Conservation (phyloP, 2,329 filamentous ascomycete genomes). For the Microcera coccophila region DNA sequence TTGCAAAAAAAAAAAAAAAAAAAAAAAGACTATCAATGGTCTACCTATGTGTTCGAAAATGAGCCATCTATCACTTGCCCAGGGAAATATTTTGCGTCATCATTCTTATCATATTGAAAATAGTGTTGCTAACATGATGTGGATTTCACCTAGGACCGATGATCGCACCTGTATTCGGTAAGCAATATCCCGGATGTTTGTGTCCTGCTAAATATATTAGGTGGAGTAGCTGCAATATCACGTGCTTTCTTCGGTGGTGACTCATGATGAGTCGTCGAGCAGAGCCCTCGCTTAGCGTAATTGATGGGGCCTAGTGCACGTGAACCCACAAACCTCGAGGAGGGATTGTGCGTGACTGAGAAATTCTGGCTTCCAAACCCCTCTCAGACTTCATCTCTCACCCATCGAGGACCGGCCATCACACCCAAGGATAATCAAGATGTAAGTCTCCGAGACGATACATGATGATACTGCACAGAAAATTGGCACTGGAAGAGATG, state of each 20-base stretch:
- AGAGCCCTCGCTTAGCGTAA: constrained; percentile 41
- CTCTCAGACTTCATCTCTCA: constrained; percentile 37
- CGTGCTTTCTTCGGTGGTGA: constrained; percentile 20
- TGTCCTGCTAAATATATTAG: too few relatives aligned
- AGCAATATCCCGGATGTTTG: neutral
- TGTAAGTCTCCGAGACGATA: constrained; percentile 36
- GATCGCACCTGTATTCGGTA: too few relatives aligned
- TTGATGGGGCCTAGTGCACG: constrained; percentile 33
- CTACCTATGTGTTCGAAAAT: too few relatives aligned
- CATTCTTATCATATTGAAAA: too few relatives aligned
- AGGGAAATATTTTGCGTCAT: too few relatives aligned
- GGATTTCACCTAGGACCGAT: too few relatives aligned
- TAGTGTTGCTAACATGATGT: too few relatives aligned
- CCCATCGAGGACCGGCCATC: constrained; percentile 41
- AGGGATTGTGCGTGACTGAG: constrained; percentile 36
- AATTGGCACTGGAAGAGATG: constrained; percentile 5
- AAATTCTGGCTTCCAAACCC: constrained; percentile 41
- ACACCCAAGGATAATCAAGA: constrained; percentile 42
- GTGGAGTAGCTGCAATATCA: constrained; percentile 13
- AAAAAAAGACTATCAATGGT: too few relatives aligned
- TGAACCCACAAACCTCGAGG: constrained; percentile 41
- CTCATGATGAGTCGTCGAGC: constrained; percentile 30
- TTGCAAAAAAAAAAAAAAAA: too few relatives aligned
- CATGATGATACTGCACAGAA: constrained; percentile 12
- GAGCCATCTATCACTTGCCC: too few relatives aligned